Base-by-base conservation (phyloP, 176 grass and related monocot genomes). In the Cymbopogon citratus region DNA sequence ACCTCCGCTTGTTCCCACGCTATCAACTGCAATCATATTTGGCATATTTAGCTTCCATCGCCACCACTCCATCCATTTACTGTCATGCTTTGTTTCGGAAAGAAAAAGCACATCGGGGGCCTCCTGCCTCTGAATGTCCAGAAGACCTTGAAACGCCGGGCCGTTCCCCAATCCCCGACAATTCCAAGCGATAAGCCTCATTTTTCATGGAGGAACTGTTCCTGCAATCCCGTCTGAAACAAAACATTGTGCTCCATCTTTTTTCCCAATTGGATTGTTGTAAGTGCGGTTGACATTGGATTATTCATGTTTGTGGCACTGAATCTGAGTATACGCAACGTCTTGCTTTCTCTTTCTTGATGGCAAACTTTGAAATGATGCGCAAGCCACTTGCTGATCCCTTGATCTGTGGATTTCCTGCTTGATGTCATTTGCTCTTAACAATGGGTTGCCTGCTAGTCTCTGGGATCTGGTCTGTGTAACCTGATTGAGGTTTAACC, bases 211-310 rank as follows among this genome's bases (percentile, higher is more conserved):
- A n/a, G n/a, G n/a, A n/a, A n/a, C n/a, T n/a, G n/a, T n/a, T n/a
- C n/a, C n/a, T n/a, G n/a, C n/a, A n/a, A n/a, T n/a, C n/a, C n/a
- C n/a, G n/a, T n/a, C n/a, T n/a, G n/a, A n/a, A n/a, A n/a, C n/a
- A n/a, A n/a, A n/a, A n/a, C n/a, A n/a, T n/a, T n/a, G n/a, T n/a
- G n/a, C n/a, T n/a, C n/a, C n/a, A 36, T 59, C 7, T 21, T 66
- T 67, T 67, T 76, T 68, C 25, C 4, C 16, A 23, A 60, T 86
- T 90, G 73, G 74, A 78, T 68, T 75, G 88, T 68, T 75, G 88
- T 80, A 76, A 75, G 88, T 75, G 77, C 40, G 35, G 66, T 13
- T 79, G 27, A 16, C 38, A 48, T 43, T 74, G 49, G 31, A 73
- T 86, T 73, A 39, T 86, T 90, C 66, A 24, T 83, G 57, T 52